Base-by-base conservation (phyloP, 257 asterid genomes). In the Eustoma russellianum region DNA sequence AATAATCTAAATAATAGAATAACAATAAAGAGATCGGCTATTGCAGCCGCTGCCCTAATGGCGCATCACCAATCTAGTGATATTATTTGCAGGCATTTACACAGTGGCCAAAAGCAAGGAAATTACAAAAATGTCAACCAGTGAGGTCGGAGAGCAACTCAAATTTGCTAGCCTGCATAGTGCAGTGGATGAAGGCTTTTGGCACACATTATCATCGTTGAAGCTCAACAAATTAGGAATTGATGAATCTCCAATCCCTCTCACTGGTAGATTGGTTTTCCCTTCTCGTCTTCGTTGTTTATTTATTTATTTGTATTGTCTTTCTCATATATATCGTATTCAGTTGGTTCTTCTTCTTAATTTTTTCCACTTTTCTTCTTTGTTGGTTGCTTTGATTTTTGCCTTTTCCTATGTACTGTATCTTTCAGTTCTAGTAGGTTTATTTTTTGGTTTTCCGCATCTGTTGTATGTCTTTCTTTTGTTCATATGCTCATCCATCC, bases 171-270 rank as follows among this genome's bases (percentile, higher is more conserved):
- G 87, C 0, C 77, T 91, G 18, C 92, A 82, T 59, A 91, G 98
- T 75, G 64, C 68, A 19, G 87, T 82, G 51, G 98, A 91, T 53
- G 98, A 82, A 74, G 95, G 96, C 0, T 91, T 87, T 55, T 91
- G 98, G 98, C 96, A 79, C 63, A 73, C 74, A 62, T 76, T 91
- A 51, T 87, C 96, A 52, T 84, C 96, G 6, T 72, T 91, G 72
- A 91, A 91, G 80, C 98, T 91, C 70, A 87, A 91, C 81, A 76
- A 82, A 76, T 75, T 87, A 28, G 95, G 98, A 50, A 82, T 87
- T 52, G 96, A 91, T 48, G 98, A 91, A 18, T 78, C 96, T 55
- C 94, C 98, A 9, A 69, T 87, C 59, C 85, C 98, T 6, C 69
- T 91, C 61, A 79, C 90, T 58, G 98, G 98, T 87, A 59, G 43